Percentiles rank a stretch among this genome's conserved stretches.
phyloP scores from a whole-genome alignment of 768 basidiomycete genomes.

The Mycena leptocephala region DNA sequence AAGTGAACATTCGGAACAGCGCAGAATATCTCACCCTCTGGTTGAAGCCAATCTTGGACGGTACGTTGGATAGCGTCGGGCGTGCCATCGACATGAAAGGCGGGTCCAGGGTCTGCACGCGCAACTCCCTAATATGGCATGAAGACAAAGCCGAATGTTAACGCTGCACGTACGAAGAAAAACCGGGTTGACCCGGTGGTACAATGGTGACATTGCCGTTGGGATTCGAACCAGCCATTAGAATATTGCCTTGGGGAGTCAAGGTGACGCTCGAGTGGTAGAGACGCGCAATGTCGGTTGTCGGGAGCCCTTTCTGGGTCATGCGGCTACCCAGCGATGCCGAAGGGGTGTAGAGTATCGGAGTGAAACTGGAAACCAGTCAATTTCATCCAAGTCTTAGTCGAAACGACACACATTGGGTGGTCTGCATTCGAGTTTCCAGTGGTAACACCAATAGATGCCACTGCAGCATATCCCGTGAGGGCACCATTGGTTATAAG shows the following conservation, averaged over 20 bases:
- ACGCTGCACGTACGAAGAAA: conserved; percentile 28
- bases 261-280: conserved; percentile 24
- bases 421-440: conserved; percentile 64
- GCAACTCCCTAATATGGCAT: conserved; percentile 43
- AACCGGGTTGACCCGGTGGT: conserved; percentile 31
- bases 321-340: conserved; percentile 52
- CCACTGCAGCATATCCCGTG: conserved; percentile 47
- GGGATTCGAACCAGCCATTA: conserved; percentile 37
- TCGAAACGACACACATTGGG: conserved; percentile 52
- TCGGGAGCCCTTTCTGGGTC: conserved; percentile 51
- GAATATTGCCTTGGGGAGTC: conserved; percentile 25
- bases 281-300: conserved; percentile 27
- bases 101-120: conserved; percentile 49
- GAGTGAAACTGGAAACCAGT: conserved; percentile 40
- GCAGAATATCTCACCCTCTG: neutral
- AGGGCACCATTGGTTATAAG: conserved; percentile 68
- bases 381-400: neutral
- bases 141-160: neutral
- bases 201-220: conserved; percentile 27
- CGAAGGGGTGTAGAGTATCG: conserved; percentile 60
- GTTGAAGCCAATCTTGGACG: conserved; percentile 47
- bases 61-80: conserved; percentile 42
- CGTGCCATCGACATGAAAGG: conserved; percentile 48
- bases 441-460: conserved; percentile 46
- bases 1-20: neutral